Percentiles rank a stretch among this genome's conserved stretches.
These are phyloP conservation scores for Exophiala phaeomuriformis DNA, from an alignment of 2,329 filamentous ascomycete genomes.

Conservation along the genomic window DNA sequence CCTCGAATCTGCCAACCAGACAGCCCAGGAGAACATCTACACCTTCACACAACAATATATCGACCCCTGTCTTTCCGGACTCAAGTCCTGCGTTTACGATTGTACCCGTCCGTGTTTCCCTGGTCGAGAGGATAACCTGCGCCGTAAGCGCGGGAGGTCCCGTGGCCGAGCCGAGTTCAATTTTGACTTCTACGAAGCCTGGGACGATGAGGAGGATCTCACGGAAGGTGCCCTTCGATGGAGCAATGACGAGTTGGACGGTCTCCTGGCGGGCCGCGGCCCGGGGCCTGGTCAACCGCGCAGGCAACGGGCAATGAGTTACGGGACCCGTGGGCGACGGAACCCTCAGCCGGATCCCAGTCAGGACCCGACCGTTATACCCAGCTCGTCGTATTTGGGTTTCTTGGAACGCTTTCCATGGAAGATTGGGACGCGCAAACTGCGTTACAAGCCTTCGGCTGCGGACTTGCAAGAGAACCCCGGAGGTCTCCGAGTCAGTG, in stretches of 20 bases:
- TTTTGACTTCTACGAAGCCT: constrained; percentile 98
- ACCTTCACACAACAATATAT: constrained; percentile 81
- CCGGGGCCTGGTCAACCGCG: constrained; percentile 54
- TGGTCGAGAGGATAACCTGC: constrained; percentile 64
- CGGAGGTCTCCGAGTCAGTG: constrained; percentile 43
- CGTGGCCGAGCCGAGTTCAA: constrained; percentile 66
- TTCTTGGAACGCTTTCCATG: constrained; percentile 80
- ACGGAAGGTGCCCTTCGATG: constrained; percentile 58
- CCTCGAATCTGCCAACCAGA: constrained; percentile 81
- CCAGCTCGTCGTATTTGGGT: constrained; percentile 74
- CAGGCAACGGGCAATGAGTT: constrained; percentile 79
- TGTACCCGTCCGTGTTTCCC: constrained; percentile 63
- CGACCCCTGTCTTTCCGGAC: constrained; percentile 65
- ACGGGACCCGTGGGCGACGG: constrained; percentile 61
- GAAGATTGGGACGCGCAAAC: constrained; percentile 66
- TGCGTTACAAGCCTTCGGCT: constrained; percentile 84
- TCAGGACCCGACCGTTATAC: constrained; percentile 77
- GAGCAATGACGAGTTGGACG: constrained; percentile 79
- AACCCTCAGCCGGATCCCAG: constrained; percentile 49
- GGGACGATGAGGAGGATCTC: constrained; percentile 59
- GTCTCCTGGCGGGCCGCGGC: constrained; percentile 60
- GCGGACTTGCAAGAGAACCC: constrained; percentile 87
- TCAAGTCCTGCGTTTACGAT: constrained; percentile 58
- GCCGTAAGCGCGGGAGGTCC: constrained; percentile 58
- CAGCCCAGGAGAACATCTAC: constrained; percentile 86